Conservation (phyloP, 2,329 filamentous ascomycete genomes). For the Cordyceps javanica region DNA sequence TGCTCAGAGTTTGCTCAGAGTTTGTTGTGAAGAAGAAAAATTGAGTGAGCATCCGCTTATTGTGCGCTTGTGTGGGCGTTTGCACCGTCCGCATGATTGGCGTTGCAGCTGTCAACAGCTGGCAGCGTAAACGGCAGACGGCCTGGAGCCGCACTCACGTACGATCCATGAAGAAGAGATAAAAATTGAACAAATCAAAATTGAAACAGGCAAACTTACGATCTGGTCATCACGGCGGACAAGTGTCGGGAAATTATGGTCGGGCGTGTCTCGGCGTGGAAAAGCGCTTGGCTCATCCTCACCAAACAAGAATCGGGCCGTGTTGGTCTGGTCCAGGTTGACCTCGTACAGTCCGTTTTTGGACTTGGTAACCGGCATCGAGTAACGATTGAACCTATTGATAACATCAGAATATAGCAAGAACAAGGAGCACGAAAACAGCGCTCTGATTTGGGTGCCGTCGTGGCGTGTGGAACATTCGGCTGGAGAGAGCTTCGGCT, state of each 20-base stretch:
- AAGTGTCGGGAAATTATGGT: conserved; percentile 84
- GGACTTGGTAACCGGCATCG: conserved; percentile 78
- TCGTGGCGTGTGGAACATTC: background rate
- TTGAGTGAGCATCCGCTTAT: background rate
- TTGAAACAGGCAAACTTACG: conserved; percentile 35
- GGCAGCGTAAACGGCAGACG: background rate
- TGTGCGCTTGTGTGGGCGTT: background rate
- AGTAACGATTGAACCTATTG: conserved; percentile 77
- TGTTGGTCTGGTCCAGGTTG: conserved; percentile 76
- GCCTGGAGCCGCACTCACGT: background rate
- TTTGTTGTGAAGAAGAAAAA: background rate
- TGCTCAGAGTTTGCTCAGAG: background rate
- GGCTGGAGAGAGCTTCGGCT: background rate
- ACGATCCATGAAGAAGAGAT: too few species aligned
- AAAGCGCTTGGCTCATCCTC: conserved; percentile 61
- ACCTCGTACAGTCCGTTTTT: conserved; percentile 62
- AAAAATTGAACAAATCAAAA: background rate
- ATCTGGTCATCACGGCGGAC: conserved; percentile 57
- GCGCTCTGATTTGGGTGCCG: background rate
- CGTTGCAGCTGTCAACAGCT: conserved; percentile 8
- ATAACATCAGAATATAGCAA: conserved; percentile 11
- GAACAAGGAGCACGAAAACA: background rate
- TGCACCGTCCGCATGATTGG: background rate
- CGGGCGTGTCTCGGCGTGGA: conserved; percentile 50
- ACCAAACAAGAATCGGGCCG: conserved; percentile 77